These are phyloP conservation scores for Globisporangium emineosum DNA, from an alignment of 352 stramenopile genomes.

Conservation along the genomic window DNA sequence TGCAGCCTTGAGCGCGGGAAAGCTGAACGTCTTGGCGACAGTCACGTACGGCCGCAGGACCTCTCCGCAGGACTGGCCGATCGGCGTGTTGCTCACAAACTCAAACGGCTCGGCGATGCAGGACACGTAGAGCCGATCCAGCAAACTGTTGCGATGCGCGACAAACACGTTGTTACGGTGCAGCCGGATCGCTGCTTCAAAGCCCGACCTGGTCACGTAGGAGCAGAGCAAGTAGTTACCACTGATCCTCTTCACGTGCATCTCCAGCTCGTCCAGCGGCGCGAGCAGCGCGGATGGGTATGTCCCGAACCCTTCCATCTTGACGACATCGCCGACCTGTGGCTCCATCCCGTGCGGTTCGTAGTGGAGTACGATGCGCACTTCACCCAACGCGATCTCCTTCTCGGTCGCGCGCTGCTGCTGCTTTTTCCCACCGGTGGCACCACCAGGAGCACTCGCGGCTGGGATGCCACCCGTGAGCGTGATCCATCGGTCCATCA, in stretches of 20 bases:
- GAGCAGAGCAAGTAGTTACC: constrained; percentile 73
- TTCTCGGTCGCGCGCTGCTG: constrained; percentile 24
- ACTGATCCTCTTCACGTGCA: constrained; percentile 80
- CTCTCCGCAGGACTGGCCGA: constrained; percentile 55
- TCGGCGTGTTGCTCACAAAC: constrained; percentile 62
- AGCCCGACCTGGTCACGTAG: constrained; percentile 66
- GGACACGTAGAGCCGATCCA: constrained; percentile 67
- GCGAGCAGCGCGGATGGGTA: constrained; percentile 68
- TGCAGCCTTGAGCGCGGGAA: constrained; percentile 58
- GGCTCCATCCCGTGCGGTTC: constrained; percentile 80
- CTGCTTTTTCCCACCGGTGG: constrained; percentile 36
- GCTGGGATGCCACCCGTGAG: constrained; percentile 41
- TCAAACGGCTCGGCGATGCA: constrained; percentile 69
- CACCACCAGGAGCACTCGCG: constrained; percentile 10
- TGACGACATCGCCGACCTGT: constrained; percentile 62
- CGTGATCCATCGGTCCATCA: constrained; percentile 77
- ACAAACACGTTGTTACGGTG: constrained; percentile 83
- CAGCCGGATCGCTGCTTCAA: constrained; percentile 54
- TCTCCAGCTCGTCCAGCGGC: constrained; percentile 65
- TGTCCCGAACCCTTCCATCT: constrained; percentile 71
- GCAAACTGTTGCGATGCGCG: constrained; percentile 59
- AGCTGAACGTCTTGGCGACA: constrained; percentile 64
- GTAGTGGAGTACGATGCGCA: constrained; percentile 76
- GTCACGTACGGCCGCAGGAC: constrained; percentile 62
- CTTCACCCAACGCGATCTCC: constrained; percentile 60